These are phyloP conservation scores for Laguncularia racemosa DNA, from an alignment of 345 rosid genomes.

Conservation along the genomic window DNA sequence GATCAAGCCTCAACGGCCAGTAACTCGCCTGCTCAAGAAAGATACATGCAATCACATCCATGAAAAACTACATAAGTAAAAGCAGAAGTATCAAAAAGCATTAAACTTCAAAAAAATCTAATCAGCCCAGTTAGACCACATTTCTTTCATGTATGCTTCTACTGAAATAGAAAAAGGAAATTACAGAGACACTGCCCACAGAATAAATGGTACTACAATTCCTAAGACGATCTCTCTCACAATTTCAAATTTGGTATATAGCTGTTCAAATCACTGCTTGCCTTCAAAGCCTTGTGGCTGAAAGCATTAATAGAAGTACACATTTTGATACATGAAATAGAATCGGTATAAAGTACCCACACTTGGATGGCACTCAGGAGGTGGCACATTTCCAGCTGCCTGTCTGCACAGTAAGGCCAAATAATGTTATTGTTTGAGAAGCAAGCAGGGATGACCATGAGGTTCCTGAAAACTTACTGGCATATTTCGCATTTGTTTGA, in stretches of 20 bases:
- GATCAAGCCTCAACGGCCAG: conserved; percentile 83
- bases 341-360: conserved; percentile 35
- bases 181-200: too few species aligned
- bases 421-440: neutral
- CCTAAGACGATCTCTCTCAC: too few species aligned
- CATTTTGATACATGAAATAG: too few species aligned
- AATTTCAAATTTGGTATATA: too few species aligned
- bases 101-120: neutral
- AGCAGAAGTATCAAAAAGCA: neutral
- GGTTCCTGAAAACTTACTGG: conserved; percentile 40
- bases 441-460: neutral
- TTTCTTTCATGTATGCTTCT: neutral
- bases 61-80: neutral
- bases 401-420: conserved; percentile 39
- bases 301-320: too few species aligned
- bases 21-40: conserved; percentile 45
- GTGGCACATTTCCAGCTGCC: conserved; percentile 55
- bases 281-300: too few species aligned
- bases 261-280: too few species aligned
- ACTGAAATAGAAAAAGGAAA: too few species aligned
- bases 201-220: too few species aligned
- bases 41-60: conserved; percentile 4
- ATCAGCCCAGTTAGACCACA: too few species aligned
- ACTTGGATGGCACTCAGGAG: conserved; percentile 63
- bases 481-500: conserved; percentile 90